Evolutionary conservation across 2,329 filamentous ascomycete genomes (phyloP).

Genomic region (Xylariales sp.): DNA sequence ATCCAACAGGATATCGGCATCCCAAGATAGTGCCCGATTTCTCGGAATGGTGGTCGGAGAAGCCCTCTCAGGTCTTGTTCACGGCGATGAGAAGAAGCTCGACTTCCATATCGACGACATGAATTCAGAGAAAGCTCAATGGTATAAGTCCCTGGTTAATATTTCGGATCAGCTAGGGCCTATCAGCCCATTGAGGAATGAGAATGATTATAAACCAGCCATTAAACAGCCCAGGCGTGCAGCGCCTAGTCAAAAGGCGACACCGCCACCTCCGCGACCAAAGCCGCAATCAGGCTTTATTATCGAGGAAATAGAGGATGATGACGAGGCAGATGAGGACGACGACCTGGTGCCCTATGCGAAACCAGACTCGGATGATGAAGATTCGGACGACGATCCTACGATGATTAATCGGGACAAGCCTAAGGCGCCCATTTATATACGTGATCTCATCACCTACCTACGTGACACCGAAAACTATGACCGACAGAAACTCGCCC

Average conservation of each 20-base stretch:
- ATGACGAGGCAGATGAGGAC: slow-evolving; percentile 44
- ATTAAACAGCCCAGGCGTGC: slow-evolving; percentile 15
- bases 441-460: slow-evolving; percentile 76
- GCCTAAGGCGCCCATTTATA: slow-evolving; percentile 80
- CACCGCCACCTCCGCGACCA: slow-evolving; percentile 17
- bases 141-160: slow-evolving; percentile 66
- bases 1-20: slow-evolving; percentile 78
- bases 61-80: slow-evolving; percentile 57
- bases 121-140: slow-evolving; percentile 65
- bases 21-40: slow-evolving; percentile 71
- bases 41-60: slow-evolving; percentile 87
- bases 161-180: slow-evolving; percentile 61
- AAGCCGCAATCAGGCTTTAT: slow-evolving; percentile 39
- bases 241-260: slow-evolving; percentile 14
- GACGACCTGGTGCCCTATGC: slow-evolving; percentile 72
- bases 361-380: slow-evolving; percentile 82
- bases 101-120: slow-evolving; percentile 82
- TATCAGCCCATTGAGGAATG: slow-evolving; percentile 42
- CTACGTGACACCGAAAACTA: slow-evolving; percentile 79
- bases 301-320: slow-evolving; percentile 62
- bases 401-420: slow-evolving; percentile 83
- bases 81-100: slow-evolving; percentile 68
- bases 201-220: slow-evolving; percentile 16
- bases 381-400: slow-evolving; percentile 91
- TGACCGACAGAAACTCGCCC: slow-evolving; percentile 75